Conservation (phyloP, 78 protist genomes). For the Dictyostelium purpureum region DNA sequence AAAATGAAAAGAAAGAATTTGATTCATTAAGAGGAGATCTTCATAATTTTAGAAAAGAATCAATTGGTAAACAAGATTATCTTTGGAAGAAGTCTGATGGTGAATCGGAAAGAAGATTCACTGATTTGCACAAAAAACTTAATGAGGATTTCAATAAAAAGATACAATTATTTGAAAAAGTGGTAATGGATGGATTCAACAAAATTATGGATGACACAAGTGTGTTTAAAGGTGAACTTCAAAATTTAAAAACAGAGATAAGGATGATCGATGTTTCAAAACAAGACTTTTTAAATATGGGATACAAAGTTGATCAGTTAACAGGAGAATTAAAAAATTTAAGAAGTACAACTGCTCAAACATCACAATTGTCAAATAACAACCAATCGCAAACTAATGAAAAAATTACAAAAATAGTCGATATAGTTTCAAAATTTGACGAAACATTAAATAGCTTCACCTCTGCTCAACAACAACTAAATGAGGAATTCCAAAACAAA, state of each 20-base stretch:
- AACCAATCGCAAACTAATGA: neutral
- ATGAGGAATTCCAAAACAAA: neutral
- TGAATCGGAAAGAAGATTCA: conserved; percentile 25
- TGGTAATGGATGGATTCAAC: neutral
- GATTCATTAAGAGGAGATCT: conserved; percentile 27
- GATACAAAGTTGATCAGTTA: neutral
- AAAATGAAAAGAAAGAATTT: conserved; percentile 23
- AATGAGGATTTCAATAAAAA: neutral
- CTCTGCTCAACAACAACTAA: too few relatives aligned
- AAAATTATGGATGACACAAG: neutral
- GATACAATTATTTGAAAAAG: neutral
- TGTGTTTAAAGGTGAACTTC: neutral
- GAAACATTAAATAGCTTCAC: too few relatives aligned
- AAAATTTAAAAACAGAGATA: neutral
- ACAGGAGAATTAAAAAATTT: neutral
- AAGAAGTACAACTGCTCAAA: neutral
- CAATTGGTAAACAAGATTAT: conserved; percentile 41
- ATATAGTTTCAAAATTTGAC: neutral
- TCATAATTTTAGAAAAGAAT: neutral
- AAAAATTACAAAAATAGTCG: neutral
- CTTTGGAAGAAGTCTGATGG: conserved; percentile 18
- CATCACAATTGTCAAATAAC: neutral
- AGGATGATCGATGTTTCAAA: neutral
- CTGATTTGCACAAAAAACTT: neutral
- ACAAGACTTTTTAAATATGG: neutral